Conservation (phyloP, 1,284 basidiomycete genomes). For the Cutaneotrichosporon dermatis region DNA sequence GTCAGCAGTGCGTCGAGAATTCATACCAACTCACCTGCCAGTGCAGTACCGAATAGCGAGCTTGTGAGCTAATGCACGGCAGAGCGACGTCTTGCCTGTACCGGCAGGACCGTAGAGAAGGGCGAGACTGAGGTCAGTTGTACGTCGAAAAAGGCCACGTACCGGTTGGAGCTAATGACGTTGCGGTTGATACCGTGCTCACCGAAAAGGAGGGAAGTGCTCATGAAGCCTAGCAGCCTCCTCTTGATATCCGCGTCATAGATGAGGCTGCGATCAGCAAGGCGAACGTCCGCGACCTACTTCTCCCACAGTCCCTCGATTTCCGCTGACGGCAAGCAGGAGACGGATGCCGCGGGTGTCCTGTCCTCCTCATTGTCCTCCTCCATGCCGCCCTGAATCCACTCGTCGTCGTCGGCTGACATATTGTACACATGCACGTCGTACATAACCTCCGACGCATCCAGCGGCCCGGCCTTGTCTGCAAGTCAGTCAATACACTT, state of each 20-base stretch:
- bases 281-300: conserved; percentile 29
- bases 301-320: conserved; percentile 83
- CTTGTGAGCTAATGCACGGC: conserved; percentile 92
- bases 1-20: not conserved
- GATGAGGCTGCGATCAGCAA: conserved; percentile 60
- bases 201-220: conserved; percentile 84
- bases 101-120: conserved; percentile 95
- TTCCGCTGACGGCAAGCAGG: conserved; percentile 71
- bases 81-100: conserved; percentile 94
- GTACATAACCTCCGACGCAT: not conserved
- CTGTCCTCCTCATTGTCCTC: conserved; percentile 65
- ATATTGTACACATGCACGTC: conserved; percentile 86
- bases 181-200: conserved; percentile 87
- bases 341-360: conserved; percentile 78
- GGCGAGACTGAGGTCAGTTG: conserved; percentile 57
- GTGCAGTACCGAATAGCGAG: conserved; percentile 77
- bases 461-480: not conserved
- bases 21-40: conserved; percentile 56
- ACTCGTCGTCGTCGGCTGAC: conserved; percentile 69
- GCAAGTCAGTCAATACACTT: not conserved
- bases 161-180: conserved; percentile 89
- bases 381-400: conserved; percentile 42
- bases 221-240: conserved; percentile 85
- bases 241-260: conserved; percentile 86
- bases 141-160: conserved; percentile 13